A percentile compares a stretch with the other conserved stretches of the same genome.
Conservation (phyloP, 768 basidiomycete species). For the Naganishia vaughanmartiniae region DNA sequence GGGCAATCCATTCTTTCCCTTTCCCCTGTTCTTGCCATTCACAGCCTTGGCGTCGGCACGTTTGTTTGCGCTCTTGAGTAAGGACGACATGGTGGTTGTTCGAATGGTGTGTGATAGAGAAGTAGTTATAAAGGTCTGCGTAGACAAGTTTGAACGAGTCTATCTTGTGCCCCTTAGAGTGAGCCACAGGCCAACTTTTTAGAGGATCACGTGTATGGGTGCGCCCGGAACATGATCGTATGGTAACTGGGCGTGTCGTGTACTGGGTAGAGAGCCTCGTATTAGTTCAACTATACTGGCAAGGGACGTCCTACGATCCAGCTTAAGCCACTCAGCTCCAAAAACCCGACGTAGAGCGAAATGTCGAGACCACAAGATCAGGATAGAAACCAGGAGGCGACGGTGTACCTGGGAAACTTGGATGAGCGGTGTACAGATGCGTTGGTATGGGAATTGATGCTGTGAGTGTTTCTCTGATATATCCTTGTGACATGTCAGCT, state of each 20-base stretch:
- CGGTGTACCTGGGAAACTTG: slow-evolving; percentile 88
- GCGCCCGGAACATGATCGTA: slow-evolving; percentile 6
- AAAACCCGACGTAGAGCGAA: not conserved
- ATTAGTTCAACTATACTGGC: not conserved
- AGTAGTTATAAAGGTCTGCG: not conserved
- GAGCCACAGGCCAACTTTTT: slow-evolving; percentile 20
- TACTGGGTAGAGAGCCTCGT: not conserved
- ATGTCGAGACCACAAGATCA: slow-evolving; percentile 63
- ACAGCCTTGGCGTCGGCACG: slow-evolving; percentile 17
- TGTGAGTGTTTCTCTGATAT: slow-evolving; percentile 51
- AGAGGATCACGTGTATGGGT: slow-evolving; percentile 19
- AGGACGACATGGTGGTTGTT: slow-evolving; percentile 37
- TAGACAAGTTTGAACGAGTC: not conserved
- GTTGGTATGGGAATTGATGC: slow-evolving; percentile 95
- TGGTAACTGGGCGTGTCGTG: not conserved
- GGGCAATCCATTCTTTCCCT: slow-evolving; percentile 22
- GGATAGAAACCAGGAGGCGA: slow-evolving; percentile 87
- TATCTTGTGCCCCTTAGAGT: not conserved
- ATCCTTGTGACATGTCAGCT: not conserved
- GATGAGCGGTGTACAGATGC: slow-evolving; percentile 94
- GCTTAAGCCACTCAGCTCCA: not conserved
- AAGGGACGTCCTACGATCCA: not conserved
- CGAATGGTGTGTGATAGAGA: not conserved
- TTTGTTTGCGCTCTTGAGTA: slow-evolving; percentile 35
- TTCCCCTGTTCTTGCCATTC: slow-evolving; percentile 31